Percentiles rank a stretch among this genome's conserved stretches.
Conservation (phyloP, 371 early-diverging fungal genomes). For the Rhizomucor pusillus region DNA sequence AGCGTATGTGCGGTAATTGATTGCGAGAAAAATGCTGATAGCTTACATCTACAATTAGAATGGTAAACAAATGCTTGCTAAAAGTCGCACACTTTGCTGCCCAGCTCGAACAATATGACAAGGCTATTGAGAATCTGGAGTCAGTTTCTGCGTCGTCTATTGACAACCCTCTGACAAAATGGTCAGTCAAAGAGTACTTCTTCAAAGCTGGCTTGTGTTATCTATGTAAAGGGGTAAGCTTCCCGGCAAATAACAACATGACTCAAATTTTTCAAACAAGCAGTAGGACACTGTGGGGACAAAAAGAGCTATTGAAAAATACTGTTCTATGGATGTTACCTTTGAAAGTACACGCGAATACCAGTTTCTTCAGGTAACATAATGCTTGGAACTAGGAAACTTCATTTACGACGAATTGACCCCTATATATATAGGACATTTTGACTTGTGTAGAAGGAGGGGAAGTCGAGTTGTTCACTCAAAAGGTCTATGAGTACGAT, state of each 20-base stretch:
- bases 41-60: slow-evolving; percentile 11
- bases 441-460: slow-evolving; percentile 72
- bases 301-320: slow-evolving; percentile 71
- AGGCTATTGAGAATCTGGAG: slow-evolving; percentile 88
- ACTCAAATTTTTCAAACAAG: neutral
- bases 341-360: slow-evolving; percentile 87
- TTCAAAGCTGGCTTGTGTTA: slow-evolving; percentile 93
- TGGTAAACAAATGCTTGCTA: slow-evolving; percentile 82
- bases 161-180: slow-evolving; percentile 90
- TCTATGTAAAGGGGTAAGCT: slow-evolving; percentile 63
- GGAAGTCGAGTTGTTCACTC: slow-evolving; percentile 82
- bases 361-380: slow-evolving; percentile 68
- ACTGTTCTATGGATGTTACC: slow-evolving; percentile 80
- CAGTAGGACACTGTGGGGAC: slow-evolving; percentile 71
- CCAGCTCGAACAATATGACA: slow-evolving; percentile 82
- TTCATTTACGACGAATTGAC: neutral
- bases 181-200: slow-evolving; percentile 93
- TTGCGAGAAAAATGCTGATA: no score
- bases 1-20: slow-evolving; percentile 77
- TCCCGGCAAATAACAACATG: neutral
- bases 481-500: slow-evolving; percentile 81
- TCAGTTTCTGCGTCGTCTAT: slow-evolving; percentile 75
- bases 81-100: slow-evolving; percentile 93
- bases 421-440: slow-evolving; percentile 46
- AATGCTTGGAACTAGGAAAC: neutral